Base-by-base conservation (phyloP, 1,139 yeast genomes). In the Torulaspora globosa region DNA sequence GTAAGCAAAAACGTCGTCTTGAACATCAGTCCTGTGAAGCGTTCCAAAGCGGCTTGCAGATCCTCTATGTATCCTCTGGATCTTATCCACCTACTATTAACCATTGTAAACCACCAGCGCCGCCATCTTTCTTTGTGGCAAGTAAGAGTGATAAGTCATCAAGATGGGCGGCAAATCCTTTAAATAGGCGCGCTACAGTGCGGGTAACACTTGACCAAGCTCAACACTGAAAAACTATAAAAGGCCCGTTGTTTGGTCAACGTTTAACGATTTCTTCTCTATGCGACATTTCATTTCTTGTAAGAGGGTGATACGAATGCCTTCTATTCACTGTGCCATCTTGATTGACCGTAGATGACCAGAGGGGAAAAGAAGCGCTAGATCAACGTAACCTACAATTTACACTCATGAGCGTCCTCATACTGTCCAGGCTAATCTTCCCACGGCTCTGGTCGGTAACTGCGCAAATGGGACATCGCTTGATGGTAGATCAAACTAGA, bases 291-390 rank as follows among this genome's bases (percentile, higher is more conserved):
- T 21, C 11, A 11, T 19, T 12, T 36, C 24, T 44, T 43, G 47
- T 48, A 52, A 39, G 43, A 54, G 37, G 46, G 50, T 57, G 67
- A 63, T 63, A 63, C 67, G 63, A 60, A 62, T 46, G 67, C 67
- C 50, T 60, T 61, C 67, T 61, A 63, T 63, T 62, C 66, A 61
- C 67, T 63, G 65, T 62, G 64, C 63, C 66, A 60, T 59, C 65
- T 55, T 37, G 50, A 38, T 24, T 39, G 36, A 46, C 52, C 53
- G 59, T 62, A 59, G 65, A 56, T 61, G 67, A 61, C 44, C 64
- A 61, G 66, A 63, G 65, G 65, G 67, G 67, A 63, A 61, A 62
- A 60, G 65, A 58, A 57, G 58, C 46, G 66, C 66, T 51, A 62
- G 67, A 63, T 31, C 31, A 53, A 60, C 28, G 33, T 36, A 44